Evolutionary conservation across 129 eudicot genomes (phyloP).

Genomic region (Arctium lappa): DNA sequence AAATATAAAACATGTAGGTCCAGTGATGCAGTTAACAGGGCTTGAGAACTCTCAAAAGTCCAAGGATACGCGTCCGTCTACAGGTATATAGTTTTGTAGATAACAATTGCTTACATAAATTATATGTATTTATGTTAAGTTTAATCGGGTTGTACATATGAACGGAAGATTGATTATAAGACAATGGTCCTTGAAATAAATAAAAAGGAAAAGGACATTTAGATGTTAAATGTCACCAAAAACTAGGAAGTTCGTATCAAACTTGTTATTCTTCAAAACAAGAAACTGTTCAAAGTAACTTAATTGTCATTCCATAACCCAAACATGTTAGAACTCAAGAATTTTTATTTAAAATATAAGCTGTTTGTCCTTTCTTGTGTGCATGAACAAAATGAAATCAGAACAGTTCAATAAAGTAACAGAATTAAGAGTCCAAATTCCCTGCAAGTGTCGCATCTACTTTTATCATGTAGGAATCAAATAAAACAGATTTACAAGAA

Average conservation of each 20-base stretch:
- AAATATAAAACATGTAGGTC: too few relatives aligned
- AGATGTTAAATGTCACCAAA: not conserved
- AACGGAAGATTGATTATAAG: not conserved
- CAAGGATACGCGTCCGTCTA: not conserved
- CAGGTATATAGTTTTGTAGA: not conserved
- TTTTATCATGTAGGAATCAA: not conserved
- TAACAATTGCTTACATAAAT: conserved; percentile 1
- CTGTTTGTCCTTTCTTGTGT: too few relatives aligned
- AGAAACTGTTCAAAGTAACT: not conserved
- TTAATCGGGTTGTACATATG: not conserved
- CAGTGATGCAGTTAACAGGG: too few relatives aligned
- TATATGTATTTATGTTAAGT: not conserved
- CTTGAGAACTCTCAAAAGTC: too few relatives aligned
- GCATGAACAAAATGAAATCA: too few relatives aligned
- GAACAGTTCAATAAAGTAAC: too few relatives aligned
- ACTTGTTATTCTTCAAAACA: not conserved
- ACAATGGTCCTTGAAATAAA: not conserved
- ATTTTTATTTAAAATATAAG: too few relatives aligned
- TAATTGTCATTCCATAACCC: too few relatives aligned
- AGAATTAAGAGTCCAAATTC: too few relatives aligned
- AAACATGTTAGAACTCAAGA: too few relatives aligned
- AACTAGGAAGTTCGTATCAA: not conserved
- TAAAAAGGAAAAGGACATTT: too few relatives aligned
- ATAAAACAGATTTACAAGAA: not conserved
- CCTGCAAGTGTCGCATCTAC: not conserved